Conservation (phyloP, 208 protist species). For the Phytomonas francai region DNA sequence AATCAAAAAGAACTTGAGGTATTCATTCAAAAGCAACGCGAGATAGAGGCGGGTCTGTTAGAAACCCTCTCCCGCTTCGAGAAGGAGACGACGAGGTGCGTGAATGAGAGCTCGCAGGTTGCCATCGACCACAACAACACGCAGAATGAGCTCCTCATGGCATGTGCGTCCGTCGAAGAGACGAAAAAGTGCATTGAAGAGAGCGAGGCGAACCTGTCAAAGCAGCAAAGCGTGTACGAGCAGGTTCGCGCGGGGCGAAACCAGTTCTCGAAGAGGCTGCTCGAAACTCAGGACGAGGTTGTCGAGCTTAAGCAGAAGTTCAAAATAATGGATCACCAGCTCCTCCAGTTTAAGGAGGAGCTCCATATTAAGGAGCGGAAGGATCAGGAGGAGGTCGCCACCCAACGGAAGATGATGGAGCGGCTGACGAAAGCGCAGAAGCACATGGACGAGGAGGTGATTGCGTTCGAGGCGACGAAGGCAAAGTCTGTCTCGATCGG, state of each 20-base stretch:
- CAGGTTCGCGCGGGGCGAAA: constrained; percentile 95
- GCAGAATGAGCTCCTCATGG: constrained; percentile 90
- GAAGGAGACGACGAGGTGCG: constrained; percentile 88
- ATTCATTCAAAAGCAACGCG: constrained; percentile 37
- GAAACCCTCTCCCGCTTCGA: constrained; percentile 76
- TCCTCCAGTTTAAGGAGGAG: constrained; percentile 93
- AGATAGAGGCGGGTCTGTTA: constrained; percentile 41
- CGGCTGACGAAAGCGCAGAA: constrained; percentile 69
- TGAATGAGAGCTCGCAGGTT: constrained; percentile 81
- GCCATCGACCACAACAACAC: constrained; percentile 73
- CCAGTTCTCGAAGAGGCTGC: constrained; percentile 95
- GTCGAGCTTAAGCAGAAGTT: constrained; percentile 95
- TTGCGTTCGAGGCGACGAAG: constrained; percentile 42
- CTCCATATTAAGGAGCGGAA: constrained; percentile 87
- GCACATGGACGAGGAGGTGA: constrained; percentile 57
- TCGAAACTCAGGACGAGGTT: constrained; percentile 97
- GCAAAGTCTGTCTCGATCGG: constrained; percentile 43
- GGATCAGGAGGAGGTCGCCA: constrained; percentile 41
- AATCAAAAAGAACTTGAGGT: constrained; percentile 65
- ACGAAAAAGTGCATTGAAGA: constrained; percentile 94
- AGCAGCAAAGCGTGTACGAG: constrained; percentile 88
- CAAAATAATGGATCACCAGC: constrained; percentile 96
- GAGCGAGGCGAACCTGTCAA: constrained; percentile 69
- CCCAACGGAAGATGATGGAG: constrained; percentile 48
- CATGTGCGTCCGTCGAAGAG: constrained; percentile 84